A percentile compares a stretch with the other conserved stretches of the same genome.
Conservation (phyloP, 768 basidiomycete species). For the Boletellus sp. region DNA sequence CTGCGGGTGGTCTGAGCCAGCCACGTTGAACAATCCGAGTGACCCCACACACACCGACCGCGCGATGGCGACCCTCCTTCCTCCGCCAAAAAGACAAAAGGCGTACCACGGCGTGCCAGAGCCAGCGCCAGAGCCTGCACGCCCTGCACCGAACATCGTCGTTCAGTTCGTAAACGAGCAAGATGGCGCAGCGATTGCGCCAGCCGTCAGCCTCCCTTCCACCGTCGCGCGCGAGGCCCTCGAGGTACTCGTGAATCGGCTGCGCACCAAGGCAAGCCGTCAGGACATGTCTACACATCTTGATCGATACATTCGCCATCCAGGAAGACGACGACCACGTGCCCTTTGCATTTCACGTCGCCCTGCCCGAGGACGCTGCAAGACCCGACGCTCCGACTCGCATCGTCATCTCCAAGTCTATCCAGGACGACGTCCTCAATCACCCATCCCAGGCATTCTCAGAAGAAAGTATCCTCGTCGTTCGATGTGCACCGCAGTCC, state of each 20-base stretch:
- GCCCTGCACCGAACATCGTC: conserved; percentile 63
- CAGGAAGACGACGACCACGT: conserved; percentile 80
- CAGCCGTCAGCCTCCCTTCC: conserved; percentile 85
- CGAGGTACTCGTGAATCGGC: conserved; percentile 85
- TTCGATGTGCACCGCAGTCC: conserved; percentile 92
- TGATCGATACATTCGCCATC: conserved; percentile 4
- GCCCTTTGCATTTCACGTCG: conserved; percentile 88
- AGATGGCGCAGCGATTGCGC: conserved; percentile 76
- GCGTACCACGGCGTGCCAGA: conserved; percentile 71
- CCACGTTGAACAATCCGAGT: too few relatives aligned
- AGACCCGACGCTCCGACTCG: conserved; percentile 60
- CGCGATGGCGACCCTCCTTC: conserved; percentile 77
- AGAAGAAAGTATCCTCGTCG: conserved; percentile 80
- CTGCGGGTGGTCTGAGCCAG: too few relatives aligned
- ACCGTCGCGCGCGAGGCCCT: conserved; percentile 80
- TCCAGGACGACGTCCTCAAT: conserved; percentile 74
- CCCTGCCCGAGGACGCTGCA: conserved; percentile 54
- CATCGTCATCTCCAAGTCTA: conserved; percentile 80
- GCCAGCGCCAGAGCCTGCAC: conserved; percentile 48
- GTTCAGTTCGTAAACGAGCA: conserved; percentile 93
- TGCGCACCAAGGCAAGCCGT: conserved; percentile 63
- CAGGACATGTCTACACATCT: conserved; percentile 12
- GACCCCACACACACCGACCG: too few relatives aligned
- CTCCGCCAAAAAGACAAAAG: conserved; percentile 87
- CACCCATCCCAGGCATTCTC: conserved; percentile 72